Conservation (phyloP, 1,139 yeast genomes). For the Suhomyces maxii region DNA sequence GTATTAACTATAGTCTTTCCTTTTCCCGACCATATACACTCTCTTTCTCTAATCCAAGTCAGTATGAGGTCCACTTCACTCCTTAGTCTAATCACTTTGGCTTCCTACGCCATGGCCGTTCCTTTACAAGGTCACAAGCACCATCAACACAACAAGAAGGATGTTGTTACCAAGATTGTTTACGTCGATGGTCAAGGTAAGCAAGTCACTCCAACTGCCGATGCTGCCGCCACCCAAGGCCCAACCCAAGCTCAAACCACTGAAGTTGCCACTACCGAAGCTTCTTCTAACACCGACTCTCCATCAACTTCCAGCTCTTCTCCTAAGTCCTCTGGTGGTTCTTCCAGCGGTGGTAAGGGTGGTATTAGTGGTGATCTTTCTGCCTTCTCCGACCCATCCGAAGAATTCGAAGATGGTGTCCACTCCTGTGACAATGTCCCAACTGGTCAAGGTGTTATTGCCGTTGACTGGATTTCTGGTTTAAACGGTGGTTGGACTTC, state of each 20-base stretch:
- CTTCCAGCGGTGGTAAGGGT: conserved; percentile 22
- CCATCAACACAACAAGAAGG: conserved; percentile 20
- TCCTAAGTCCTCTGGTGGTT: conserved; percentile 18
- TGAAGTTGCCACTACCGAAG: conserved; percentile 10
- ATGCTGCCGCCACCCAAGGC: conserved; percentile 11
- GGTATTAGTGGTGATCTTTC: conserved; percentile 58
- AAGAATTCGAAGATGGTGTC: conserved; percentile 62
- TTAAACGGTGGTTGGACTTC: conserved; percentile 73
- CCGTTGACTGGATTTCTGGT: conserved; percentile 54
- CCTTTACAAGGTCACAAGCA: conserved; percentile 17
- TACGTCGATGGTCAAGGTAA: conserved; percentile 20
- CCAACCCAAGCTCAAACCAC: conserved; percentile 12
- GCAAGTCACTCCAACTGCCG: conserved; percentile 18
- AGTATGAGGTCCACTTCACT: conserved; percentile 17
- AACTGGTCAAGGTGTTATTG: conserved; percentile 71
- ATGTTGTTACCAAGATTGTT: conserved; percentile 18
- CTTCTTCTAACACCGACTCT: conserved; percentile 15
- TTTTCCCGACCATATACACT: conserved; percentile 13
- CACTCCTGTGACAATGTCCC: conserved; percentile 62
- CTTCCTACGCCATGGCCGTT: conserved; percentile 20
- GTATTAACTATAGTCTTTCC: conserved; percentile 28
- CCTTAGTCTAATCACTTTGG: conserved; percentile 20
- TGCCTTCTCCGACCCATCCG: conserved; percentile 52
- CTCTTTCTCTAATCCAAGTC: conserved; percentile 1
- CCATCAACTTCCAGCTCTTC: conserved; percentile 23